phyloP scores from a whole-genome alignment of 2,329 filamentous ascomycete species.

The Ophiocordyceps robertsii region DNA sequence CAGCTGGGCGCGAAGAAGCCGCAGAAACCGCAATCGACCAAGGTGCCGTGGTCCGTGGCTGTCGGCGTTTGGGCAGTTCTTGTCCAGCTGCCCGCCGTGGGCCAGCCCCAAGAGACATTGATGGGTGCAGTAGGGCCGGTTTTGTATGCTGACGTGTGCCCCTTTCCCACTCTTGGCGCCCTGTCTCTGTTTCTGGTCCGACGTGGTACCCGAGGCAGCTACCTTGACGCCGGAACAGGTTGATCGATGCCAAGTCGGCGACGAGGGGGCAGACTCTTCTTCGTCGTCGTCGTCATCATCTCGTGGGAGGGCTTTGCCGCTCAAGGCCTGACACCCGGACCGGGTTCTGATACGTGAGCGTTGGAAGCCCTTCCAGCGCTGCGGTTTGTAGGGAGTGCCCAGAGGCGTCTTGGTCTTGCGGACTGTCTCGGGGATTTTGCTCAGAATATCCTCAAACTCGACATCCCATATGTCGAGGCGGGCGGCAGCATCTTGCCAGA shows the following conservation, averaged over 20 bases:
- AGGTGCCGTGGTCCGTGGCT: conserved; percentile 9
- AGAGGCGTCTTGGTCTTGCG: conserved; percentile 8
- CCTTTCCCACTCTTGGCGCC: background rate
- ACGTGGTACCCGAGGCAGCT: background rate
- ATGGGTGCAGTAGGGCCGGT: conserved; percentile 2
- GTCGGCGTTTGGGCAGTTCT: conserved; percentile 1
- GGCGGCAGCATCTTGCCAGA: conserved; percentile 16
- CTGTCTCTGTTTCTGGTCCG: background rate
- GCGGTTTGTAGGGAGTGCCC: conserved; percentile 11
- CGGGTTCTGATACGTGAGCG: conserved; percentile 15
- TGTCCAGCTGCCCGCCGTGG: background rate
- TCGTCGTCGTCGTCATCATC: conserved; percentile 1
- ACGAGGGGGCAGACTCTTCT: background rate
- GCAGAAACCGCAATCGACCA: conserved; percentile 10
- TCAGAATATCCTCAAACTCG: conserved; percentile 17
- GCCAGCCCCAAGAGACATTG: conserved; percentile 2
- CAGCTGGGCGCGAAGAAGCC: conserved; percentile 14
- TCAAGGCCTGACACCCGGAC: background rate
- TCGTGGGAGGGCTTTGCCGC: too few relatives aligned
- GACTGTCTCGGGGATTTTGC: conserved; percentile 10
- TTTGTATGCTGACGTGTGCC: background rate
- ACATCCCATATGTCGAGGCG: conserved; percentile 18
- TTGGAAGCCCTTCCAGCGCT: conserved; percentile 15
- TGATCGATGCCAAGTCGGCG: too few relatives aligned
- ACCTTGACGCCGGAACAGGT: background rate